Conservation (phyloP, 495 filamentous ascomycete species). For the Alectoria sarmentosa region DNA sequence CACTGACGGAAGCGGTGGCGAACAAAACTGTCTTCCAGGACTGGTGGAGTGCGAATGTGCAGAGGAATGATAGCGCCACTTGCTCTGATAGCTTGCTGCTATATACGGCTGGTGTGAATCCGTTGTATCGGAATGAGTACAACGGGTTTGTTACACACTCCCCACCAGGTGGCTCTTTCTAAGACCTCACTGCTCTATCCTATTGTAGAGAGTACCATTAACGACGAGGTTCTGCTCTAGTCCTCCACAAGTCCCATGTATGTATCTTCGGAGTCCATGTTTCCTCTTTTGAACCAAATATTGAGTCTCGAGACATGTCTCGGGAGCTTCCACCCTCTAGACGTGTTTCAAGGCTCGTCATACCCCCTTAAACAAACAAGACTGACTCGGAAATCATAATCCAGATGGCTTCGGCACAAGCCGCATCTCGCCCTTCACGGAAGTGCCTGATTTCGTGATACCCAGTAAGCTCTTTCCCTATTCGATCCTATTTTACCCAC, state of each 20-base stretch:
- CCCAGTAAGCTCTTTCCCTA: conserved; percentile 28
- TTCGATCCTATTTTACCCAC: neutral
- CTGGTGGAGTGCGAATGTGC: conserved; percentile 31
- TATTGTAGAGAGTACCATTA: conserved; percentile 31
- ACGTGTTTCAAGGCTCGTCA: too few species aligned
- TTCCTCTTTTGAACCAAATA: too few species aligned
- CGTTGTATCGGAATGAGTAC: conserved; percentile 34
- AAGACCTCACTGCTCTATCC: neutral
- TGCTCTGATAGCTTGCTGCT: conserved; percentile 39
- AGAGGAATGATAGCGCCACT: conserved; percentile 33
- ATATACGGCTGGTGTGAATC: conserved; percentile 28
- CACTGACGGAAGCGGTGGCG: conserved; percentile 25
- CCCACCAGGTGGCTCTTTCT: conserved; percentile 11
- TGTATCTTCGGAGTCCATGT: too few species aligned
- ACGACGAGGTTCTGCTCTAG: conserved; percentile 26
- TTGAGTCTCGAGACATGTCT: too few species aligned
- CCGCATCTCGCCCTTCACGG: conserved; percentile 42
- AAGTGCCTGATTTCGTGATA: conserved; percentile 50
- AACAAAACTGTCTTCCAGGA: conserved; percentile 28
- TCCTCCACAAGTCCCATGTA: conserved; percentile 29
- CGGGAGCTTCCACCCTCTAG: too few species aligned
- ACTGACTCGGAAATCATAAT: too few species aligned
- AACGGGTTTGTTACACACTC: conserved; percentile 13
- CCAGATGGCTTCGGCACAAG: conserved; percentile 38
- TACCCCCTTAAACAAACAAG: too few species aligned